A percentile compares a stretch with the other conserved stretches of the same genome.
Conservation (phyloP, 805 yeast genomes). For the Saturnispora mendoncae region DNA sequence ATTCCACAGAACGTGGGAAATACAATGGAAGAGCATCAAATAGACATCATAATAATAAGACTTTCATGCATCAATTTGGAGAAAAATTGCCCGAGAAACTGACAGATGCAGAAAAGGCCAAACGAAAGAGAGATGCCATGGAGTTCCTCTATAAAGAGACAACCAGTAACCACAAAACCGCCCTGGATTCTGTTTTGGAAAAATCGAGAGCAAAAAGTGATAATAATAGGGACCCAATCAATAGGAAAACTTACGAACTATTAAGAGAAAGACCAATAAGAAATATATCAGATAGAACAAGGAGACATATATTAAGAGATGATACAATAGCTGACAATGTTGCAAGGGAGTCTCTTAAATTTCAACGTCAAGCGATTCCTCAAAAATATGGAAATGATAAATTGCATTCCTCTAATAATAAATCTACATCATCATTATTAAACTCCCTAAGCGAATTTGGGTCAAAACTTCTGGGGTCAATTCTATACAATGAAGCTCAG, state of each 20-base stretch:
- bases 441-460: constrained; percentile 25
- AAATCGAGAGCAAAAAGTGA: background rate
- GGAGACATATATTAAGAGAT: constrained; percentile 12
- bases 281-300: constrained; percentile 11
- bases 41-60: too few relatives aligned
- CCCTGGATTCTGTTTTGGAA: background rate
- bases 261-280: constrained; percentile 25
- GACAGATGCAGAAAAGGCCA: constrained; percentile 9
- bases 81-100: too few relatives aligned
- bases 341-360: constrained; percentile 12
- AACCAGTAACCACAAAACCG: background rate
- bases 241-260: constrained; percentile 20
- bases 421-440: constrained; percentile 15
- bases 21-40: too few relatives aligned
- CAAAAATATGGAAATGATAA: background rate
- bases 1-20: too few relatives aligned
- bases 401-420: too few relatives aligned
- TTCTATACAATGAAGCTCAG: constrained; percentile 23
- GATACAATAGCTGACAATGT: constrained; percentile 17
- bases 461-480: constrained; percentile 22
- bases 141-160: constrained; percentile 13
- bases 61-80: too few relatives aligned
- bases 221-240: too few relatives aligned
- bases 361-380: background rate
- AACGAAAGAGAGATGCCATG: constrained; percentile 13